Evolutionary conservation across 345 rosid genomes (phyloP).

Genomic region (Gossypium anomalum): DNA sequence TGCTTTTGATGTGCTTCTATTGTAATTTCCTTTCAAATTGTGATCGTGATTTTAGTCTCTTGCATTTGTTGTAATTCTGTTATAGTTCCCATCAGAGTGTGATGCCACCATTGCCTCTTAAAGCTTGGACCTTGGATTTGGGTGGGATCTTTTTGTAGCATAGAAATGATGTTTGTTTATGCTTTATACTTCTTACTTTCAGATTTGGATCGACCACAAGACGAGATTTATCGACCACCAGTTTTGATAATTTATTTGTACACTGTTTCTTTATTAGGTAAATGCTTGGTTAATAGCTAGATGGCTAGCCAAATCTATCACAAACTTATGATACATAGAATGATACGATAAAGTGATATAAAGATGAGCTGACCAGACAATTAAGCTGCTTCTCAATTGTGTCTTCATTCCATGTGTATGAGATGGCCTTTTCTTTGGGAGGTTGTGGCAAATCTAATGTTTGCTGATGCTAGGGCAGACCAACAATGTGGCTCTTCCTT

Average conservation of each 20-base stretch:
- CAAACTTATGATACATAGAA: background rate
- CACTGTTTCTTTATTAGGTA: background rate
- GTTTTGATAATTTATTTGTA: background rate
- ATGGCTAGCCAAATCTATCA: background rate
- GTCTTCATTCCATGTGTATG: background rate
- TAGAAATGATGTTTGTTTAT: too few relatives aligned
- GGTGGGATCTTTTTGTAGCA: too few relatives aligned
- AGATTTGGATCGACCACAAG: too few relatives aligned
- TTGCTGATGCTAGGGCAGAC: background rate
- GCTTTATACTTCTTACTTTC: too few relatives aligned
- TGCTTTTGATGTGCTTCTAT: too few relatives aligned
- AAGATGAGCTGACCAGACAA: background rate
- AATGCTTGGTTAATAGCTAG: background rate
- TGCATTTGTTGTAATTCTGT: too few relatives aligned
- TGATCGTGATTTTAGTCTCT: too few relatives aligned
- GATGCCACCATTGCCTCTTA: too few relatives aligned
- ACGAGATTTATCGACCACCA: background rate
- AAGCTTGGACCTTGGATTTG: too few relatives aligned
- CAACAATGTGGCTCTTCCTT: background rate
- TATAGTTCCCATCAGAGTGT: too few relatives aligned
- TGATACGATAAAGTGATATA: background rate
- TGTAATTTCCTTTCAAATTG: too few relatives aligned
- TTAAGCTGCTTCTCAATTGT: background rate
- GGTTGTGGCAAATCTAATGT: background rate
- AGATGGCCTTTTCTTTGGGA: background rate